phyloP scores from a whole-genome alignment of 2,329 filamentous ascomycete genomes.

The Fusarium zealandicum region DNA sequence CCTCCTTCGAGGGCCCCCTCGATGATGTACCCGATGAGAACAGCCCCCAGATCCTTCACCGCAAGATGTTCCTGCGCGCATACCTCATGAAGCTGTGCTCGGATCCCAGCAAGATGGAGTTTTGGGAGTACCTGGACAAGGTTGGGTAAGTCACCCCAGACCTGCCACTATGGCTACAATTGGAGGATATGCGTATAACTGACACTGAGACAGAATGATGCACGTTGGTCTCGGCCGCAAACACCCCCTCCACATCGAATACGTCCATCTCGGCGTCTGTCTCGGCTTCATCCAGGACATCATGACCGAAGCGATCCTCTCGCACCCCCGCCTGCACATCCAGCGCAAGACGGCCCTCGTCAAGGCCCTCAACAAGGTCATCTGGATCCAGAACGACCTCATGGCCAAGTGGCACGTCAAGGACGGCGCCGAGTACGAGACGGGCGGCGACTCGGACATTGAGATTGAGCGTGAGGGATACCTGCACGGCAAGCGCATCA shows the following conservation, averaged over 20 bases:
- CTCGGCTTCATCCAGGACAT: slow-evolving; percentile 81
- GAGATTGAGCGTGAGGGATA: slow-evolving; percentile 69
- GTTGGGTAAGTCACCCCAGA: slow-evolving; percentile 65
- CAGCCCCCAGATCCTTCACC: slow-evolving; percentile 76
- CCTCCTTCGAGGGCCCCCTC: slow-evolving; percentile 71
- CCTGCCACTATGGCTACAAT: not conserved
- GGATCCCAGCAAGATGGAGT: slow-evolving; percentile 76
- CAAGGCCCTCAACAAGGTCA: slow-evolving; percentile 79
- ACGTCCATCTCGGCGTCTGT: slow-evolving; percentile 76
- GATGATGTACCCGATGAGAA: slow-evolving; percentile 70
- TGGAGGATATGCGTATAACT: not conserved
- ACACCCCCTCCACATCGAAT: slow-evolving; percentile 79
- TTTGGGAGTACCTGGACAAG: slow-evolving; percentile 86
- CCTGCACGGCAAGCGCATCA: slow-evolving; percentile 67
- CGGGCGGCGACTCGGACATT: slow-evolving; percentile 54
- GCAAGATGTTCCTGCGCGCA: slow-evolving; percentile 80
- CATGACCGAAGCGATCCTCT: slow-evolving; percentile 77
- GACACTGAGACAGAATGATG: slow-evolving; percentile 65
- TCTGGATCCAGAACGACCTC: slow-evolving; percentile 89
- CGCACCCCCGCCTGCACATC: slow-evolving; percentile 70
- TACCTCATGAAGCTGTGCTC: slow-evolving; percentile 78
- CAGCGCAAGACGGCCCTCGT: slow-evolving; percentile 75
- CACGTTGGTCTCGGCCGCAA: slow-evolving; percentile 77
- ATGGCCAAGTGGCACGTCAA: slow-evolving; percentile 83
- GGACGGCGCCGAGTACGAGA: slow-evolving; percentile 68